Evolutionary conservation across 805 yeast species (phyloP), one percentile per base, ranked within the genome.

Genomic region (Kodamaea leandrae): DNA sequence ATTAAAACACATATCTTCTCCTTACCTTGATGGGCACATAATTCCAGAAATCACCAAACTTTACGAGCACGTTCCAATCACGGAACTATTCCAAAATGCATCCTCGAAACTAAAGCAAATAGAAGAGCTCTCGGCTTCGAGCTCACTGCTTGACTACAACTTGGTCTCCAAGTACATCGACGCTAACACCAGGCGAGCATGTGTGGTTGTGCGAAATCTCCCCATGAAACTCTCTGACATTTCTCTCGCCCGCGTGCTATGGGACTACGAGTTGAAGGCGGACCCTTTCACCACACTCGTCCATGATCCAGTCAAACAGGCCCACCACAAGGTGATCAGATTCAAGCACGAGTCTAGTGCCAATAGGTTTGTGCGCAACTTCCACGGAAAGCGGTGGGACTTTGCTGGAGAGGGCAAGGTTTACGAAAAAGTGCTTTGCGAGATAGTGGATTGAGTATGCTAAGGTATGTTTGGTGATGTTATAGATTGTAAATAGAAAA

Each of bases 341-440:
- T 83, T 83, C 49, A 64, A 64, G 12, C 66, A 71, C 46, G 43
- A 49, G 2, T 44, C 53, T 2, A 77, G 76, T 42, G 81, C 86
- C 2, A 47, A 45, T 14, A 58, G 78, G 30, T 82, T 82, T 53
- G 74, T 73, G 4, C 56, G 75, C 10, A 71, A 73, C 45, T 71
- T 66, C 50, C 78, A 83, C 53, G 83, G 84, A 2, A 72, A 60
- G 36, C 50, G 49, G 33, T 69, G 74, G 73, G 64, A 60, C 10
- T 43, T 49, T 15, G 48, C 60, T 24, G 39, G 57, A n/a, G 63
- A 59, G 30, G 55, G 57, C 42, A 47, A 54, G 10, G 49, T 67
- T 18, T 62, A 66, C 44, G 69, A 65, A 20, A 70, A 71, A 0
- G 43, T 69, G 9, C 44, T 61, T 9, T 67, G 72, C 47, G 74